Conservation (phyloP, 2,329 filamentous ascomycete genomes). For the Aspergillus neotritici region DNA sequence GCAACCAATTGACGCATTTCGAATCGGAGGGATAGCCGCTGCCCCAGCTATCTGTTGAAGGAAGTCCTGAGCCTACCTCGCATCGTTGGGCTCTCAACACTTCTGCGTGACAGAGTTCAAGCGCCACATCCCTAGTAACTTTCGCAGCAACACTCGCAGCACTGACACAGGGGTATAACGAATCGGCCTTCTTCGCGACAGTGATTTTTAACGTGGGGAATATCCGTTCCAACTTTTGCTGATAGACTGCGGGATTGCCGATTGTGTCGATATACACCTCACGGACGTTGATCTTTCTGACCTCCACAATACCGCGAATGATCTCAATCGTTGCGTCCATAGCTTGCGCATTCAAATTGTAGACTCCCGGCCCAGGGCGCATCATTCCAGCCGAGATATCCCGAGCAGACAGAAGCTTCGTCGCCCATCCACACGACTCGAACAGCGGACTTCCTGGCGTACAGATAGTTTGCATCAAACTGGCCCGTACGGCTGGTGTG, state of each 20-base stretch:
- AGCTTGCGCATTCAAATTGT: constrained; percentile 95
- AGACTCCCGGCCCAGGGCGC: constrained; percentile 48
- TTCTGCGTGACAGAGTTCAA: constrained; percentile 68
- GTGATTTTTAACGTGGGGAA: constrained; percentile 74
- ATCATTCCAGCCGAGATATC: constrained; percentile 79
- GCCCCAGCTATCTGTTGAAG: constrained; percentile 60
- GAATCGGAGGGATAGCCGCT: constrained; percentile 90
- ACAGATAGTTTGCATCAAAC: constrained; percentile 68
- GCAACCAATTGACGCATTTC: constrained; percentile 74
- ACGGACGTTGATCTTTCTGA: constrained; percentile 67
- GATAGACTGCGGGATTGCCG: constrained; percentile 74
- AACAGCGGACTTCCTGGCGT: constrained; percentile 54
- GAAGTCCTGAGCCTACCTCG: constrained; percentile 27
- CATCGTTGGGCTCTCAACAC: constrained; percentile 34
- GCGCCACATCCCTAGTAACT: constrained; percentile 83
- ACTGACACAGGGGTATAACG: constrained; percentile 84
- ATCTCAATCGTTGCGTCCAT: constrained; percentile 84
- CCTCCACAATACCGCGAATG: constrained; percentile 68
- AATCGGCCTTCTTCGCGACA: constrained; percentile 87
- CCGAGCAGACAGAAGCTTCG: constrained; percentile 71
- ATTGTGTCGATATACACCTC: constrained; percentile 97
- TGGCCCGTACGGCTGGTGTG: constrained; percentile 69
- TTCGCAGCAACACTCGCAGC: constrained; percentile 94
- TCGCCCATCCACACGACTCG: constrained; percentile 74
- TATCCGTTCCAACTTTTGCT: constrained; percentile 72